Evolutionary conservation across 2,329 filamentous ascomycete species (phyloP).

Genomic region (Cercospora citrullina): DNA sequence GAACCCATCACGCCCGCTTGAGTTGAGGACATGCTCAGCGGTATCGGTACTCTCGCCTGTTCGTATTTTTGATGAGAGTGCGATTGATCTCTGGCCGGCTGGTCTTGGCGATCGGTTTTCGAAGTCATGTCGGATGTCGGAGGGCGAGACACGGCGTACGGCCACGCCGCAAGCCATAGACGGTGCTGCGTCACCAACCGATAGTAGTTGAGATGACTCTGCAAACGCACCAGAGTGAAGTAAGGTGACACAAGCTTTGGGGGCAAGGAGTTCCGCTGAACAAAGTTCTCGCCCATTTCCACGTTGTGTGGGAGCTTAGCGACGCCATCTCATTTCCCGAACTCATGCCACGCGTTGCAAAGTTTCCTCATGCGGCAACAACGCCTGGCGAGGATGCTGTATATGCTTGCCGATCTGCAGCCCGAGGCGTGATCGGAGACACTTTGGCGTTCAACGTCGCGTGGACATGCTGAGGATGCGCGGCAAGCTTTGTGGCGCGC

Average conservation of each 20-base stretch:
- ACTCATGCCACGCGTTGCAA: neutral
- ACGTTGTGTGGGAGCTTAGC: neutral
- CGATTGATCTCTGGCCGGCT: neutral
- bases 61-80: neutral
- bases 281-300: neutral
- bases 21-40: neutral
- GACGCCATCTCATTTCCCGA: neutral
- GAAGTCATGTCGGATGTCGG: neutral
- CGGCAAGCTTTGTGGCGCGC: neutral
- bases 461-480: neutral
- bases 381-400: neutral
- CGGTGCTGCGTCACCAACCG: neutral
- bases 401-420: neutral
- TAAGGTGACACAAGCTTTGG: neutral
- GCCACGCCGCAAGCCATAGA: neutral
- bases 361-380: neutral
- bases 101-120: neutral
- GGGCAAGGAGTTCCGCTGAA: neutral
- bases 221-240: neutral
- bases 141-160: neutral
- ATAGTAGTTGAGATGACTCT: neutral
- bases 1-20: neutral
- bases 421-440: neutral
- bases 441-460: neutral
- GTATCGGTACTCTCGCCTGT: neutral